These are phyloP conservation scores for Phtheirospermum japonicum DNA, from an alignment of 257 asterid genomes.

Conservation along the genomic window DNA sequence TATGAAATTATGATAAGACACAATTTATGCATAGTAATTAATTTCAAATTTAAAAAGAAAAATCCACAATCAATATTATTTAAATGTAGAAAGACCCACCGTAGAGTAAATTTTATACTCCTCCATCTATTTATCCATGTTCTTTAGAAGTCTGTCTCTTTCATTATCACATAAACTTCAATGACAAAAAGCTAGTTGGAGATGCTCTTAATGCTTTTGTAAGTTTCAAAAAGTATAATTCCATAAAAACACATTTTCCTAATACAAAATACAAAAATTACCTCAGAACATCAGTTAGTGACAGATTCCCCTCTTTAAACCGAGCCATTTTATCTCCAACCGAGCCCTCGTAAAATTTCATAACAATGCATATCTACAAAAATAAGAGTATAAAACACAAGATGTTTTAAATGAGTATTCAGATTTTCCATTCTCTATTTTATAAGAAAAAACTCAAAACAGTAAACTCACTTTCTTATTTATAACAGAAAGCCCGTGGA, in stretches of 20 bases:
- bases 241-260: conserved; percentile 4
- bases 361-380: conserved; percentile 73
- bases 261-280: conserved; percentile 30
- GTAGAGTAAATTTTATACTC: too few species aligned
- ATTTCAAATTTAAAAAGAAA: too few species aligned
- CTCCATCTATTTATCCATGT: too few species aligned
- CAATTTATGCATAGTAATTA: too few species aligned
- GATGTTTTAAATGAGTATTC: conserved; percentile 4
- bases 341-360: conserved; percentile 84
- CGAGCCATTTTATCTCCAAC: conserved; percentile 76
- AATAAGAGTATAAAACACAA: conserved; percentile 19
- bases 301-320: conserved; percentile 65
- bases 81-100: too few species aligned
- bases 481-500: conserved; percentile 64
- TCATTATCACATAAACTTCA: too few species aligned
- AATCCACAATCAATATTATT: too few species aligned
- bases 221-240: neutral
- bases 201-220: neutral
- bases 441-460: neutral
- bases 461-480: conserved; percentile 56
- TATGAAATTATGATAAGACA: too few species aligned
- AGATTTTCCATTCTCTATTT: neutral
- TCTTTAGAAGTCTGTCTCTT: too few species aligned
- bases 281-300: conserved; percentile 77
- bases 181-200: too few species aligned